These are phyloP conservation scores for Dipodascus albidus DNA, from an alignment of 805 yeast genomes.

Conservation along the genomic window DNA sequence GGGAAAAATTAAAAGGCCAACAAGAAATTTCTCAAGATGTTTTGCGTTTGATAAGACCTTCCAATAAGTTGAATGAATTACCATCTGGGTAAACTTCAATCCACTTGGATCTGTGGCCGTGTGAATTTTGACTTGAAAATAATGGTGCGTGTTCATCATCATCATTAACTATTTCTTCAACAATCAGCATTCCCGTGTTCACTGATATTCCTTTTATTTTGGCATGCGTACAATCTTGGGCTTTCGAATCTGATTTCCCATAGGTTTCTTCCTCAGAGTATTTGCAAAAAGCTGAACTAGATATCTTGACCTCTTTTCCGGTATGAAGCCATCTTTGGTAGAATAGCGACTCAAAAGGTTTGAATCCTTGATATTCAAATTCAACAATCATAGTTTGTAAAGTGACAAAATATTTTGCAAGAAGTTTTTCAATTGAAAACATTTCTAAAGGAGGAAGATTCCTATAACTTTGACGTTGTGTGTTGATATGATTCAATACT, in stretches of 20 bases:
- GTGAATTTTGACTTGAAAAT: constrained; percentile 23
- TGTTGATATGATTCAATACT: constrained; percentile 53
- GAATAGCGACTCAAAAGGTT: constrained; percentile 55
- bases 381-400: constrained; percentile 43
- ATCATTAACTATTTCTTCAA: constrained; percentile 42
- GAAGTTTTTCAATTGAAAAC: constrained; percentile 35
- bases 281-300: background rate
- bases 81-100: constrained; percentile 91
- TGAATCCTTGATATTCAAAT: constrained; percentile 56
- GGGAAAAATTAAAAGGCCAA: too few species aligned
- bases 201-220: constrained; percentile 67
- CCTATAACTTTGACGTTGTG: constrained; percentile 28
- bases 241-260: constrained; percentile 31
- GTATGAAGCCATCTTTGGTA: constrained; percentile 80
- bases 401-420: constrained; percentile 59
- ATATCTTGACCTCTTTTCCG: constrained; percentile 46
- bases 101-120: constrained; percentile 40
- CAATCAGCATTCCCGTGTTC: constrained; percentile 75
- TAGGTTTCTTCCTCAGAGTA: background rate
- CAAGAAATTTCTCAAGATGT: background rate
- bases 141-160: constrained; percentile 20
- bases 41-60: constrained; percentile 47
- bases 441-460: constrained; percentile 38
- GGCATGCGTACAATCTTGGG: constrained; percentile 42
- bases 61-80: constrained; percentile 90